phyloP scores from a whole-genome alignment of 1,139 yeast species.

The Geotrichum histeridarum region DNA sequence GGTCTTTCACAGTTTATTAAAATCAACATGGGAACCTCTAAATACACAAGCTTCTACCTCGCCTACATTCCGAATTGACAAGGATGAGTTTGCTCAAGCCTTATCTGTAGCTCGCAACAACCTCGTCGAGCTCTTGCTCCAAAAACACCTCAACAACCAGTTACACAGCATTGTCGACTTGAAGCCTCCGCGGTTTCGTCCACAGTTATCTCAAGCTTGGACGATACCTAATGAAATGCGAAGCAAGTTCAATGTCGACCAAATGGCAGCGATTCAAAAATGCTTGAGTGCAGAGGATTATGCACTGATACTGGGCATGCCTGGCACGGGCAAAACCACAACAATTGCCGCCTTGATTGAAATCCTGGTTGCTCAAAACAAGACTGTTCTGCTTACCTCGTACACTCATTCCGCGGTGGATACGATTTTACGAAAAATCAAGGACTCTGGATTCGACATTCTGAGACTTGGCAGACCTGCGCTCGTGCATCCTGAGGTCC shows the following conservation, averaged over 20 bases:
- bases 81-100: constrained; percentile 71
- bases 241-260: constrained; percentile 56
- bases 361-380: constrained; percentile 53
- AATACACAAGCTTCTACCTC: constrained; percentile 11
- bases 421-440: constrained; percentile 71
- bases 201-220: constrained; percentile 3
- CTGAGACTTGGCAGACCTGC: constrained; percentile 39
- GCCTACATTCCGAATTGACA: constrained; percentile 63
- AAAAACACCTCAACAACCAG: constrained; percentile 60
- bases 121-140: constrained; percentile 60
- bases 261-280: constrained; percentile 58
- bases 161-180: constrained; percentile 54
- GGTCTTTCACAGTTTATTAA: constrained; percentile 46
- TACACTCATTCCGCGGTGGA: constrained; percentile 97
- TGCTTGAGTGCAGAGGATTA: constrained; percentile 68
- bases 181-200: constrained; percentile 43
- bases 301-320: constrained; percentile 87
- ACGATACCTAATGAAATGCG: neutral
- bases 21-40: constrained; percentile 20
- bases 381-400: constrained; percentile 69
- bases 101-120: constrained; percentile 74
- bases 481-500: constrained; percentile 59
- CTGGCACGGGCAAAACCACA: constrained; percentile 97
- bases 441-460: constrained; percentile 45
- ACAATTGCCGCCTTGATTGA: constrained; percentile 73